Evolutionary conservation across 257 asterid species (phyloP).

Genomic region (Linderniella brevidens): DNA sequence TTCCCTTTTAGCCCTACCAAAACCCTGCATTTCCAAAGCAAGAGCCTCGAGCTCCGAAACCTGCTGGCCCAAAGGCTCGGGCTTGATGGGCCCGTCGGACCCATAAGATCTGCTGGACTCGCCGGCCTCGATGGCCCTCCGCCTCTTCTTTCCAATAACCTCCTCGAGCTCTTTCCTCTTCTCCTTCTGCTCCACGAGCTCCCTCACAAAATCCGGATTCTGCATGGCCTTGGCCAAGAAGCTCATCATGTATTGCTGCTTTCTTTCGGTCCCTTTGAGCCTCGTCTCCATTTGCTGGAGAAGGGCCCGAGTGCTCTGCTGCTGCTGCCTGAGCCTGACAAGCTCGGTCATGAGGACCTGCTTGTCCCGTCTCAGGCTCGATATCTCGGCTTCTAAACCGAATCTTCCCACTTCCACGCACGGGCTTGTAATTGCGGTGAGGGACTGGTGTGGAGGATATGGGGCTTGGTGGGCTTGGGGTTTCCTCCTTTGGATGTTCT

Average conservation of each 20-base stretch:
- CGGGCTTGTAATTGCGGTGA: slow-evolving; percentile 14
- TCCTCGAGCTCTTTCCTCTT: slow-evolving; percentile 46
- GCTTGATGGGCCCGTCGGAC: slow-evolving; percentile 13
- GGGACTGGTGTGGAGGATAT: slow-evolving; percentile 16
- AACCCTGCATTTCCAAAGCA: slow-evolving; percentile 78
- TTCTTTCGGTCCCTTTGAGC: slow-evolving; percentile 47
- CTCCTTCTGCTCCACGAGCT: slow-evolving; percentile 44
- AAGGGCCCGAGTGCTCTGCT: slow-evolving; percentile 28
- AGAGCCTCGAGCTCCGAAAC: slow-evolving; percentile 69
- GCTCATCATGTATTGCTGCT: slow-evolving; percentile 81
- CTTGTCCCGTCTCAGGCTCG: slow-evolving; percentile 43
- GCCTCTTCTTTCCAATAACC: slow-evolving; percentile 24
- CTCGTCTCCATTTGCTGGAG: slow-evolving; percentile 54
- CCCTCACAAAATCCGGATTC: slow-evolving; percentile 52
- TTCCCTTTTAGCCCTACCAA: slow-evolving; percentile 21
- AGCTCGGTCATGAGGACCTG: slow-evolving; percentile 36
- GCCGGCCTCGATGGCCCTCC: slow-evolving; percentile 37
- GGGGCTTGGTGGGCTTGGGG: slow-evolving; percentile 12
- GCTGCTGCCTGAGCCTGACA: slow-evolving; percentile 51
- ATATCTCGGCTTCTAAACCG: slow-evolving; percentile 37
- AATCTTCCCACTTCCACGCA: slow-evolving; percentile 39
- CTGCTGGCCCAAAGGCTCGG: slow-evolving; percentile 26
- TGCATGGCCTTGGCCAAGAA: slow-evolving; percentile 72
- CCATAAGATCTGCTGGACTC: slow-evolving; percentile 14
- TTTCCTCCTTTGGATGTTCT: slow-evolving; percentile 44